These are phyloP conservation scores for Darksidea phi DNA, from an alignment of 495 filamentous ascomycete genomes.

Conservation along the genomic window DNA sequence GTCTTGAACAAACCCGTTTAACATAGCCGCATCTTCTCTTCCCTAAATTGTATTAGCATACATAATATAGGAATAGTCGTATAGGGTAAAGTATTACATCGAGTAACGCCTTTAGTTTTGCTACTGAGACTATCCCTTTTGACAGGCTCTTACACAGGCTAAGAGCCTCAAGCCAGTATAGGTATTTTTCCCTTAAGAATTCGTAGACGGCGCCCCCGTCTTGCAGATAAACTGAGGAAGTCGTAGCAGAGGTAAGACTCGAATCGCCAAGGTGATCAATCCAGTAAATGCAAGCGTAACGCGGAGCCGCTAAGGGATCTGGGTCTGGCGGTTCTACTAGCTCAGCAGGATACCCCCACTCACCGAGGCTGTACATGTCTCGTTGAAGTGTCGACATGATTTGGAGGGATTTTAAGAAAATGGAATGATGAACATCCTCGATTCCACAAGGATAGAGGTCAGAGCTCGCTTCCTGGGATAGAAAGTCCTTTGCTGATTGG, in stretches of 20 bases:
- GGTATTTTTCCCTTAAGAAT: constrained; percentile 48
- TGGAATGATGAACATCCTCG: no score
- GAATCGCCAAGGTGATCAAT: no score
- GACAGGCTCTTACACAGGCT: constrained; percentile 38
- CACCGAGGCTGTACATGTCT: no score
- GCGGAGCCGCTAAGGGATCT: no score
- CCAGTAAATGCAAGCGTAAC: no score
- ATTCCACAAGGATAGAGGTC: no score
- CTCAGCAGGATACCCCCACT: no score
- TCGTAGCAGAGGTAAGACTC: not conserved
- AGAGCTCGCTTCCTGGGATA: no score
- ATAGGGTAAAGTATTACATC: constrained; percentile 7
- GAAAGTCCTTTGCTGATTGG: no score
- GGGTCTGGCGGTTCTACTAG: no score
- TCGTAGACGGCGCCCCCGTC: constrained; percentile 33
- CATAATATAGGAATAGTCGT: not conserved
- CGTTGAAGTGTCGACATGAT: no score
- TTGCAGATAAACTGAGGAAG: constrained; percentile 10
- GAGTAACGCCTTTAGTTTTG: constrained; percentile 9
- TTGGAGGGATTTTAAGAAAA: no score
- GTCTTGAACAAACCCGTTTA: constrained; percentile 35
- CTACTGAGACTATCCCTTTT: constrained; percentile 18
- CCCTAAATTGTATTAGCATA: constrained; percentile 14
- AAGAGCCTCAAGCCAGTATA: constrained; percentile 49
- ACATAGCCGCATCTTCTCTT: constrained; percentile 13